Evolutionary conservation across 768 basidiomycete genomes (phyloP).

Genomic region (Piloderma croceum): DNA sequence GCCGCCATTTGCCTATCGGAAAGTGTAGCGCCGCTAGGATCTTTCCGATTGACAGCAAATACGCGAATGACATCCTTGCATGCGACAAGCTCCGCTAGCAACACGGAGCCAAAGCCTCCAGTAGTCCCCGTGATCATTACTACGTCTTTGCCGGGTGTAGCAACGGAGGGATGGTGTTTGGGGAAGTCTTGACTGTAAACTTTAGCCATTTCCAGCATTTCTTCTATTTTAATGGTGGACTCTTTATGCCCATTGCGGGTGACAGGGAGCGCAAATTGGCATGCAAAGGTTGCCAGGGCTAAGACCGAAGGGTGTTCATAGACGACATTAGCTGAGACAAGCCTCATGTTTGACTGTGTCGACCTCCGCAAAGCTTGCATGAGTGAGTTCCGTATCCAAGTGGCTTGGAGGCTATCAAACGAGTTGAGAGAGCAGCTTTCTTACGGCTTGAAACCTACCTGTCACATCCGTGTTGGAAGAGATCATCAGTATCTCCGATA

Average conservation of each 20-base stretch:
- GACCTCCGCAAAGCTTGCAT: slow-evolving; percentile 16
- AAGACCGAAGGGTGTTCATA: slow-evolving; percentile 26
- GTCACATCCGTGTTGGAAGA: slow-evolving; percentile 38
- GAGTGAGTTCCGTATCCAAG: slow-evolving; percentile 31
- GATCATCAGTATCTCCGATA: slow-evolving; percentile 28
- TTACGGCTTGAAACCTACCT: slow-evolving; percentile 20
- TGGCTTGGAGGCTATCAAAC: slow-evolving; percentile 33
- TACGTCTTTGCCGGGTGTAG: slow-evolving; percentile 11
- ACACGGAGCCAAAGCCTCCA: slow-evolving; percentile 26
- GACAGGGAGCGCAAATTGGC: neutral
- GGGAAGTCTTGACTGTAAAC: slow-evolving; percentile 12
- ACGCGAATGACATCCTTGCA: slow-evolving; percentile 14
- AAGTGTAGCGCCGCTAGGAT: slow-evolving; percentile 12
- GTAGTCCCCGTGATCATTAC: slow-evolving; percentile 33
- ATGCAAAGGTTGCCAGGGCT: slow-evolving; percentile 10
- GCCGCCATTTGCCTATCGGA: slow-evolving; percentile 21
- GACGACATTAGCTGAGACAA: slow-evolving; percentile 17
- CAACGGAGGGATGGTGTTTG: slow-evolving; percentile 1
- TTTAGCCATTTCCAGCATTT: slow-evolving; percentile 6
- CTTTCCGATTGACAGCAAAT: slow-evolving; percentile 25
- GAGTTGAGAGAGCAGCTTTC: neutral
- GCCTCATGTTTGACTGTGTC: slow-evolving; percentile 13
- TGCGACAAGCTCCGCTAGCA: slow-evolving; percentile 20
- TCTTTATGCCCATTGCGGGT: neutral
- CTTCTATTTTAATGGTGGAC: slow-evolving; percentile 1